These are phyloP conservation scores for Ceratorhiza oryzae-sativae DNA, from an alignment of 1,284 basidiomycete species.

Conservation along the genomic window DNA sequence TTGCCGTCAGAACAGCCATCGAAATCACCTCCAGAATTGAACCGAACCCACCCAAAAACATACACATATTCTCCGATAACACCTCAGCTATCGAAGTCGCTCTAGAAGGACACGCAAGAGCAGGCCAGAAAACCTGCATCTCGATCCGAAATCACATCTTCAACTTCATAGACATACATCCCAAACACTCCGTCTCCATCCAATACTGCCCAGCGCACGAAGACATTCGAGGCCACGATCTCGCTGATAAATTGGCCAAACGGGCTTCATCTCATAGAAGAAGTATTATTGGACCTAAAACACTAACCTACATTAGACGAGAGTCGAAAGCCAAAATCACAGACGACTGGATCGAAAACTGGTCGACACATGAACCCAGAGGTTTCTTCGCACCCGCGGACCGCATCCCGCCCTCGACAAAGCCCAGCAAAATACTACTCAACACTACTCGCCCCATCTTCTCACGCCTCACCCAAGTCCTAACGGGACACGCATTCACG, in stretches of 20 bases:
- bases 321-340: no score
- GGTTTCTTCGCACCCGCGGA: conserved; percentile 47
- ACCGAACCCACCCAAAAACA: no score
- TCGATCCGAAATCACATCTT: neutral
- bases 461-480: conserved; percentile 46
- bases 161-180: neutral
- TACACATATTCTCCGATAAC: no score
- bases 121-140: no score
- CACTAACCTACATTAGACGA: conserved; percentile 29
- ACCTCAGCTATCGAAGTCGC: no score
- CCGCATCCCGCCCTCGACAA: conserved; percentile 45
- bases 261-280: conserved; percentile 41
- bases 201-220: no score
- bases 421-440: conserved; percentile 44
- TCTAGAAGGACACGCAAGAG: no score
- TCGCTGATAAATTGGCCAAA: conserved; percentile 50
- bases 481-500: no score
- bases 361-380: neutral
- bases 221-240: conserved; percentile 49
- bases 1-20: neutral
- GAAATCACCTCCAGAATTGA: no score
- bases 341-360: no score
- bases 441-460: conserved; percentile 43
- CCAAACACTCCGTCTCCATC: conserved; percentile 43
- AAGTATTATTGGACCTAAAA: conserved; percentile 21